A percentile compares a stretch with the other conserved stretches of the same genome.
Conservation (phyloP, 805 yeast species). For the Phaffomyces opuntiae region DNA sequence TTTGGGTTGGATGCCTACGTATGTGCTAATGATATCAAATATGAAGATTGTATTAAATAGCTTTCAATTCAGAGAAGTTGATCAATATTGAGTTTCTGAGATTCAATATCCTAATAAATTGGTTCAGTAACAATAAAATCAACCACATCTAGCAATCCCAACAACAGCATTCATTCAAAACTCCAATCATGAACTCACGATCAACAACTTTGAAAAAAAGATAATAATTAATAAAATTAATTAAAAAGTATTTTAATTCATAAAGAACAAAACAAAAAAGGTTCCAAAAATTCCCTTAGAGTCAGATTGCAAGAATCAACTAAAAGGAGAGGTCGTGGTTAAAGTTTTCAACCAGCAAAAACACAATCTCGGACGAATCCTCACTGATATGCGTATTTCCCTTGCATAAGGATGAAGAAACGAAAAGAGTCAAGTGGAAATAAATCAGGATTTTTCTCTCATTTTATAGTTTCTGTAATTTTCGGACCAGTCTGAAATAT, state of each 20-base stretch:
- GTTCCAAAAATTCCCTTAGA: slow-evolving; percentile 22
- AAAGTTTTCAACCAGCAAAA: slow-evolving; percentile 99
- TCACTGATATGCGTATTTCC: slow-evolving; percentile 99
- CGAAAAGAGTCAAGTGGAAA: slow-evolving; percentile 11
- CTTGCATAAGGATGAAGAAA: slow-evolving; percentile 94
- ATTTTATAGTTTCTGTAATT: slow-evolving; percentile 1
- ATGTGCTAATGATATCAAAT: too few relatives aligned
- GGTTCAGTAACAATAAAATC: too few relatives aligned
- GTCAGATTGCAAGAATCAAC: slow-evolving; percentile 56
- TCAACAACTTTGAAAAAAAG: not conserved
- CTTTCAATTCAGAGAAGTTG: not conserved
- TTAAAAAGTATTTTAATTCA: too few relatives aligned
- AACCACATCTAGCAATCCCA: too few relatives aligned
- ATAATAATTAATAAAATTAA: not conserved
- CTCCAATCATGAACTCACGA: slow-evolving; percentile 9
- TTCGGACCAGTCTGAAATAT: not conserved
- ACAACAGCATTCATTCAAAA: slow-evolving; percentile 4
- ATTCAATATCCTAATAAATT: too few relatives aligned
- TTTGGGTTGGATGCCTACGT: too few relatives aligned
- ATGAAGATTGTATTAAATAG: too few relatives aligned
- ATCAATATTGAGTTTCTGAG: not conserved
- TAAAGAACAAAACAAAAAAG: slow-evolving; percentile 4
- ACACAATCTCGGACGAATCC: slow-evolving; percentile 99
- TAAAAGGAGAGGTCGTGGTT: slow-evolving; percentile 81
- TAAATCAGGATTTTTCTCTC: not conserved